Base-by-base conservation (phyloP, 495 filamentous ascomycete genomes). In the Podospora pseudocomata region DNA sequence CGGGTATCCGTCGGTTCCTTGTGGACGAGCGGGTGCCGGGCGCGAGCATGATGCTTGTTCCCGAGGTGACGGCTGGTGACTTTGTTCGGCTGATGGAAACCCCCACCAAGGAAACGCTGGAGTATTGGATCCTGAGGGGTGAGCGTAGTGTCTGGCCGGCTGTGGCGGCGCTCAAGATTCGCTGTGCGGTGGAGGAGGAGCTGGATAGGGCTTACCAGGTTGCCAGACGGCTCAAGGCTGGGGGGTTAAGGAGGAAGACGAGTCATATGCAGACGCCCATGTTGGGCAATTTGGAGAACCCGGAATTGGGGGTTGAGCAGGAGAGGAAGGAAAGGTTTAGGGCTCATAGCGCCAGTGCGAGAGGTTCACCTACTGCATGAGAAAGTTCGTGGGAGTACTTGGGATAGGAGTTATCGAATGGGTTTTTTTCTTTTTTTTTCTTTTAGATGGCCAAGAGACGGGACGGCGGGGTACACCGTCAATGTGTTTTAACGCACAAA, bases 111-210 rank as follows among this genome's bases (percentile, higher is more conserved):
- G 86, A 89, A 65, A 87, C 87, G 26, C 79, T 97, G 13, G 88
- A 92, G 28, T 90, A 94, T 68, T 97, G 94, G 94, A 92, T 94
- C 67, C 75, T 88, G 20, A 83, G 90, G 56, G 94, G 94, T 7
- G 94, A 97, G 79, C 78, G 90, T 54, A 92, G 91, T 65, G 92
- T 96, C 0, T 98, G 94, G 94, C 94, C 94, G 4, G 92, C 92
- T n/a, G 86, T 96, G 58, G 87, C 87, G 30, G 92, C 93, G 16
- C 80, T 98, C 65, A 90, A 88, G 72, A 87, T 96, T 6, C 81
- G 94, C n/a, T 93, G 92, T 73, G 90, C 89, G 20, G 84, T 97
- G 16, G 94, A 98, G 76, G 89, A 92, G 60, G 92, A 95, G 74
- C 80, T 97, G 20, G 94, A 97, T 75, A 79, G 88, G 60, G 88